Evolutionary conservation across 1,139 yeast species (phyloP), one percentile per base, ranked within the genome.

Genomic region (Kodamaea sp.): DNA sequence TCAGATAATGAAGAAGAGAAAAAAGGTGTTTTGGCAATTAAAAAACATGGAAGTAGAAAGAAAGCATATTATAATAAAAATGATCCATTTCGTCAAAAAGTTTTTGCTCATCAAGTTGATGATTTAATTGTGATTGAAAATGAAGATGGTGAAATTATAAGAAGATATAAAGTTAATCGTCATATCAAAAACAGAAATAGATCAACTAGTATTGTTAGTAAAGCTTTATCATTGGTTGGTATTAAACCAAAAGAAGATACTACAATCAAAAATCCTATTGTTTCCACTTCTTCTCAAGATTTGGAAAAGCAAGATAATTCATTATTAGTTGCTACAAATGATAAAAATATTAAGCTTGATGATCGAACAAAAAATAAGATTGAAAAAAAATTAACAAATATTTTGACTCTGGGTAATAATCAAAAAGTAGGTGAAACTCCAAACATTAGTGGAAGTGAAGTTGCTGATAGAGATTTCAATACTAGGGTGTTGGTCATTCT

Each of bases 91-190:
- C 65, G 57, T 35, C 57, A 63, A 24, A 67, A 65, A 47, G 70
- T 67, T 8, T 70, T 46, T 54, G 76, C 75, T 6, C 73, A 70
- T 53, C 74, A 69, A 55, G 57, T 70, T 36, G 95, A 83, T 54
- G 79, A 88, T 54, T 71, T 81, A 46, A 78, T 92, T 41, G 73
- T 89, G 44, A 83, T 92, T 46, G 98, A 92, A 60, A 86, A 89
- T 55, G 88, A 78, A 34, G 96, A 89, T 28, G 98, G 98, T 48
- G 97, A 92, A 51, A 79, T 92, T 42, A 70, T 92, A 34, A 78
- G 96, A 54, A 73, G 96, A 42, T 92, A 89, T 62, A 77, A 69
- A 50, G 81, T 88, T 39, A 84, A 82, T 50, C 73, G 76, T 11
- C 86, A 79, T 46, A 53, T 51, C 1, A 47, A 43, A 12, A 24